phyloP scores from a whole-genome alignment of 2,329 filamentous ascomycete genomes.

The Arthrobotrys sphaeroides region DNA sequence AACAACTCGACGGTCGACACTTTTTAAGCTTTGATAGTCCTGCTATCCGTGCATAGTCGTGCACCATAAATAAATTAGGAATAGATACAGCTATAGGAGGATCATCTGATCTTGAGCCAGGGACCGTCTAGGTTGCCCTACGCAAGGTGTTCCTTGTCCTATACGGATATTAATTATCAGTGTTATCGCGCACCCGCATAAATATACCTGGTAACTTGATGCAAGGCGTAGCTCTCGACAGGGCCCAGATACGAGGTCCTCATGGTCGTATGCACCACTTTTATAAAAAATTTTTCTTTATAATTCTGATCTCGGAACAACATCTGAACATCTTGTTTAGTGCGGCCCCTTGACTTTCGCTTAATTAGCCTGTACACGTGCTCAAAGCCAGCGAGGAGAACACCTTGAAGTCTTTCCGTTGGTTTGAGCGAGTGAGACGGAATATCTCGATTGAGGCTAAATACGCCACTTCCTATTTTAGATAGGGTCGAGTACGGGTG shows the following conservation, averaged over 20 bases:
- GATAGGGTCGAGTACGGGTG: background rate
- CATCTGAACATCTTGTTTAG: slow-evolving; percentile 28
- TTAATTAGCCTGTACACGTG: slow-evolving; percentile 46
- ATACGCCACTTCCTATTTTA: slow-evolving; percentile 24
- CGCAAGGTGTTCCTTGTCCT: slow-evolving; percentile 19
- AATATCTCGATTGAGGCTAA: slow-evolving; percentile 52
- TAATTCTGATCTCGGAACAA: slow-evolving; percentile 50
- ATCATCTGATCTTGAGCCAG: slow-evolving; percentile 40
- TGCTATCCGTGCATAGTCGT: slow-evolving; percentile 22
- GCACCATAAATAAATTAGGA: slow-evolving; percentile 30
- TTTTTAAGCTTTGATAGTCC: slow-evolving; percentile 27
- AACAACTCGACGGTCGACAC: background rate
- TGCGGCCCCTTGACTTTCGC: slow-evolving; percentile 18
- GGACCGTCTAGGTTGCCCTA: slow-evolving; percentile 7
- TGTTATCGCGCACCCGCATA: slow-evolving; percentile 17
- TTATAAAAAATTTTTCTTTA: slow-evolving; percentile 46
- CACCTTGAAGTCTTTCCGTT: background rate
- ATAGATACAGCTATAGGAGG: slow-evolving; percentile 2
- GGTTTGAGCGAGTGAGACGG: slow-evolving; percentile 19
- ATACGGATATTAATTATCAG: slow-evolving; percentile 40
- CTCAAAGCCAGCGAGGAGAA: slow-evolving; percentile 10
- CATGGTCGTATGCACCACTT: slow-evolving; percentile 21
- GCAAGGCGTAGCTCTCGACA: slow-evolving; percentile 22
- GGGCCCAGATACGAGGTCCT: slow-evolving; percentile 32
- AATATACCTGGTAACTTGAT: slow-evolving; percentile 32